These are phyloP conservation scores for Rhizopus sp. DNA, from an alignment of 371 early-diverging fungal species.

Conservation along the genomic window DNA sequence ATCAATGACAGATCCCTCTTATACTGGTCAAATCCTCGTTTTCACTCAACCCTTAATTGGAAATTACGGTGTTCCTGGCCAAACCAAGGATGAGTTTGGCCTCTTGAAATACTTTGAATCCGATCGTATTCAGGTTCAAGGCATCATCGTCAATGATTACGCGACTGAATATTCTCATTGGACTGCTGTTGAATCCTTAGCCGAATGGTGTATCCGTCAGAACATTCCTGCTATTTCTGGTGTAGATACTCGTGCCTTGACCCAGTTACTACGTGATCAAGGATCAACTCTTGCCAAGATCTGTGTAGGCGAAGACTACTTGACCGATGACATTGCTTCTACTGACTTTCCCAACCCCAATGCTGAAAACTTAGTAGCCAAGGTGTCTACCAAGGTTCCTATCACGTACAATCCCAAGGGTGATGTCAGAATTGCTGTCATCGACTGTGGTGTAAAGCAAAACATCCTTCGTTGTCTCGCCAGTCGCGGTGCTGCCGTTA, in stretches of 20 bases:
- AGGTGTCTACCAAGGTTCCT: slow-evolving; percentile 57
- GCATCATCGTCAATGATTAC: slow-evolving; percentile 88
- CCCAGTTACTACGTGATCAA: slow-evolving; percentile 79
- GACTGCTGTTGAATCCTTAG: slow-evolving; percentile 84
- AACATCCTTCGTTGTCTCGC: slow-evolving; percentile 89
- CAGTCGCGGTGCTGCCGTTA: slow-evolving; percentile 78
- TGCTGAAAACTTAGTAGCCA: slow-evolving; percentile 58
- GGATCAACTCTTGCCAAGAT: slow-evolving; percentile 89
- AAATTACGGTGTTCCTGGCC: slow-evolving; percentile 93
- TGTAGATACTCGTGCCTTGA: slow-evolving; percentile 93
- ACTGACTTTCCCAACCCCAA: slow-evolving; percentile 75
- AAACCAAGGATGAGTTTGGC: slow-evolving; percentile 73
- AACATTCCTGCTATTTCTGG: slow-evolving; percentile 91
- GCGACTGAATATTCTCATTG: slow-evolving; percentile 89
- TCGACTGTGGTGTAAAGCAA: slow-evolving; percentile 94
- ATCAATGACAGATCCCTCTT: slow-evolving; percentile 95
- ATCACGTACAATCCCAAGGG: slow-evolving; percentile 75
- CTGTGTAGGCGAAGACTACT: slow-evolving; percentile 62
- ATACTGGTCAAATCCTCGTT: slow-evolving; percentile 93
- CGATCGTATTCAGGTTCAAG: slow-evolving; percentile 80
- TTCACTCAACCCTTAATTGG: slow-evolving; percentile 86
- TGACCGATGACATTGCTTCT: slow-evolving; percentile 35
- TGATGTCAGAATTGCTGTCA: slow-evolving; percentile 71
- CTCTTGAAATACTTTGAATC: slow-evolving; percentile 88
- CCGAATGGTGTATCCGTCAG: slow-evolving; percentile 86